Evolutionary conservation across 192 early-diverging fungal species (phyloP), one percentile per base, ranked within the genome.

Genomic region (Coemansia sp.): DNA sequence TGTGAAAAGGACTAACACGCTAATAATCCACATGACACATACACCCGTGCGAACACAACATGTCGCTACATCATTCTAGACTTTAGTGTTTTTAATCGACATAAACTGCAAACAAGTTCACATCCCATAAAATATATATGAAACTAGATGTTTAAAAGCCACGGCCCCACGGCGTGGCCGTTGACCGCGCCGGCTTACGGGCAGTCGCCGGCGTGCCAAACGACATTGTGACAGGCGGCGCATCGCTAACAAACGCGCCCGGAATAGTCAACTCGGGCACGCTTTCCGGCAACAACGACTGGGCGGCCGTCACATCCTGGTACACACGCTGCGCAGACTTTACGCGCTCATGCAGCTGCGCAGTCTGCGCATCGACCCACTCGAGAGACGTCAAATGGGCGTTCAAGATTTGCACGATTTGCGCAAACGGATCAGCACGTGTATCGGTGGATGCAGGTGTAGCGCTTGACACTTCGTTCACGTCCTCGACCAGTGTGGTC

Each of bases 331-430:
- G 67, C 7, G 76, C 76, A 3, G 14, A 55, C 62, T 73, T 79
- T 43, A 70, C 62, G 29, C 76, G 76, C 14, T 73, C 76, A 49
- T 81, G 79, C 52, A 81, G 63, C 41, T 72, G 59, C 24, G 53
- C 49, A 1, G 79, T 81, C 66, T 81, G 66, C 57, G 66, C n/a
- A n/a, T 97, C 94, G 12, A 99, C 86, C 97, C 97, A 99, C 75
- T 95, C 89, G 25, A 99, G 82, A 48, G 93, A 89, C 19, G 90
- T 87, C 76, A 97, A 82, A 67, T 99, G 97, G 12, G 85, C 81
- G 66, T 98, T 94, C 61, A 99, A 83, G 56, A 99, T 94, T 67
- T 89, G 83, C 19, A 91, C 87, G 57, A 99, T 94, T 71, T 96
- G 87, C 35, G 76, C 75, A 49, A 92, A 70, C 35, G 87, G 81